These are phyloP conservation scores for Chenopodium formosanum DNA, from an alignment of 148 eudicot genomes.

Conservation along the genomic window DNA sequence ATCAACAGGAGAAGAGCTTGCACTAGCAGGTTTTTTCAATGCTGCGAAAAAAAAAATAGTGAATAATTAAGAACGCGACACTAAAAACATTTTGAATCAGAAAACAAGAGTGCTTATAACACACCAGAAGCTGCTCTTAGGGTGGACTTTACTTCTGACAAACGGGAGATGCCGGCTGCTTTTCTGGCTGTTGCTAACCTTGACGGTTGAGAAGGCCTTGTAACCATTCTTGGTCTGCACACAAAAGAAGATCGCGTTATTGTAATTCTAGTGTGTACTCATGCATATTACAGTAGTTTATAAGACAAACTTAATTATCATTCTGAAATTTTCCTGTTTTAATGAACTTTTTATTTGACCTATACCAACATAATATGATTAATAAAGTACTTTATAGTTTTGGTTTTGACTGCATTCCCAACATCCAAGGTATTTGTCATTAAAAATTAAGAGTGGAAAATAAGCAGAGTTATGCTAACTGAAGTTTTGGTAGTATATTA, in stretches of 20 bases:
- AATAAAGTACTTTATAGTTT: not conserved
- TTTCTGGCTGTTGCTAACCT: slow-evolving; percentile 28
- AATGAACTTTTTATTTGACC: not conserved
- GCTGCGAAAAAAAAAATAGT: slow-evolving; percentile 29
- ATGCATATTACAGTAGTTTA: not conserved
- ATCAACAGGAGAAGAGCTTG: slow-evolving; percentile 34
- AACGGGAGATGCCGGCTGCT: slow-evolving; percentile 37
- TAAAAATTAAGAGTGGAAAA: too few relatives aligned
- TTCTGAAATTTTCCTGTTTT: too few relatives aligned
- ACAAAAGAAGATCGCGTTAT: not conserved
- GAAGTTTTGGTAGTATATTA: too few relatives aligned
- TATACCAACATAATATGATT: not conserved
- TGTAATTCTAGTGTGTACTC: not conserved
- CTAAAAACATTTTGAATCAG: not conserved
- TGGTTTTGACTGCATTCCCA: not conserved
- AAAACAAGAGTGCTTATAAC: not conserved
- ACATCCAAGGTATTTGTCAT: not conserved
- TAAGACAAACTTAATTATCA: too few relatives aligned
- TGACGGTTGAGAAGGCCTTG: slow-evolving; percentile 25
- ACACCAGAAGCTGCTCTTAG: slow-evolving; percentile 36
- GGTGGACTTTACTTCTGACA: slow-evolving; percentile 42
- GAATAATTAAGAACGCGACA: not conserved
- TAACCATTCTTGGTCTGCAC: slow-evolving; percentile 28
- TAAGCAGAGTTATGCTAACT: too few relatives aligned
- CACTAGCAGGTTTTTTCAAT: slow-evolving; percentile 31